Percentiles rank a stretch among this genome's conserved stretches.
These are phyloP conservation scores for Celoporthe dispersa DNA, from an alignment of 2,329 filamentous ascomycete species.

Conservation along the genomic window DNA sequence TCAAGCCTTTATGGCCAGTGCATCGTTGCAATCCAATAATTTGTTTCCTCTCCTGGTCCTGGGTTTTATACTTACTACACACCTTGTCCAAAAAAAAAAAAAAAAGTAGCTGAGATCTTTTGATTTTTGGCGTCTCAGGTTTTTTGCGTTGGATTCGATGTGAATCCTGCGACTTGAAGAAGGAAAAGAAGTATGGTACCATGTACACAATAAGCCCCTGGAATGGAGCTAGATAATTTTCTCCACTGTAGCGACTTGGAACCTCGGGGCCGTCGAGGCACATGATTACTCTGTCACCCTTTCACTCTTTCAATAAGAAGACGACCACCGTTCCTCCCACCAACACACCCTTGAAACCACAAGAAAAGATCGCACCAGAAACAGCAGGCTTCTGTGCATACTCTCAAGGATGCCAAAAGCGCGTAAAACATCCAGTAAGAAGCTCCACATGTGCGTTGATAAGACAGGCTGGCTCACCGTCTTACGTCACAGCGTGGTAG, in stretches of 20 bases:
- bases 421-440: background rate
- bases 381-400: background rate
- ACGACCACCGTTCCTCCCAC: background rate
- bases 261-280: background rate
- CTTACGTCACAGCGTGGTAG: slow-evolving; percentile 4
- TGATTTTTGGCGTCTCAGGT: too few species aligned
- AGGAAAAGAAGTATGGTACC: background rate
- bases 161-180: background rate
- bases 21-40: background rate
- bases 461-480: background rate
- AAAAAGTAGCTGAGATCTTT: too few species aligned
- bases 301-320: background rate
- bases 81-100: too few species aligned
- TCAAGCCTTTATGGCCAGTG: background rate
- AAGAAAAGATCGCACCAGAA: background rate
- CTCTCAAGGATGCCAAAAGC: background rate
- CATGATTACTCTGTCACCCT: background rate
- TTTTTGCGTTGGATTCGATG: background rate
- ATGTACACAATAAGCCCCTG: too few species aligned
- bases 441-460: background rate
- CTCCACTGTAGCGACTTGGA: background rate
- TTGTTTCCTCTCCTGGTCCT: background rate
- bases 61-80: background rate
- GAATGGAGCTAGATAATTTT: too few species aligned
- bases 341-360: background rate